Base-by-base conservation (phyloP, 148 eudicot genomes). In the Rhododendron henanense region DNA sequence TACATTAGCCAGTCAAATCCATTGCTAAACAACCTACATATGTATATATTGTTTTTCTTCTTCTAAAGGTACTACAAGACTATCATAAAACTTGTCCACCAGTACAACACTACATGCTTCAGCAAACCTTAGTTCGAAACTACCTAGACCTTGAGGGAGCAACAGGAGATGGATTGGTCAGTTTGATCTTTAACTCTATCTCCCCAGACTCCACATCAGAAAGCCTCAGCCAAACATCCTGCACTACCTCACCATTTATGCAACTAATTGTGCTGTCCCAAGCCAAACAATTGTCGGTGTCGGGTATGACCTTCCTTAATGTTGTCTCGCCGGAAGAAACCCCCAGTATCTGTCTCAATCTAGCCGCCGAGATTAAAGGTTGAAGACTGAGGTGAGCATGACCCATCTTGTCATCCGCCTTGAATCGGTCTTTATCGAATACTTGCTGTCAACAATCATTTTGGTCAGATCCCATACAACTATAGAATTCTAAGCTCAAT, bases 321-420 rank as follows among this genome's bases (percentile, higher is more conserved):
- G 93, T 90, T 47, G 91, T 91, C 71, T 85, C 93, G 6, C 87
- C 90, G 14, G 94, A 85, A 39, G 92, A 83, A 44, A 90, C 90
- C 84, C 90, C 90, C 16, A 94, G 89, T 85, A 93, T 88, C 89
- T 92, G 91, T 84, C 87, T 90, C 79, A 94, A 69, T 86, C 95
- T 90, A 28, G 94, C 94, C 11, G 94, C 91, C 13, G 94, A 92
- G 5, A 90, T 85, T 18, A 94, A 87, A 10, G 97, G 97, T 69
- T 93, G 97, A 51, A 94, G 92, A 83, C 86, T 90, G 55, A 94
- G 80, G 25, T 89, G 85, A 67, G 97, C 94, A 44, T 85, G 87
- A 39, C 97, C 97, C 97, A 94, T 94, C 90, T 93, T 90, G 90
- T 94, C 97, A 75, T 93, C 97, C 8, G 95, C 92, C 86, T 94